These are phyloP conservation scores for Hanseniaspora jakobsenii DNA, from an alignment of 805 yeast species.

Conservation along the genomic window DNA sequence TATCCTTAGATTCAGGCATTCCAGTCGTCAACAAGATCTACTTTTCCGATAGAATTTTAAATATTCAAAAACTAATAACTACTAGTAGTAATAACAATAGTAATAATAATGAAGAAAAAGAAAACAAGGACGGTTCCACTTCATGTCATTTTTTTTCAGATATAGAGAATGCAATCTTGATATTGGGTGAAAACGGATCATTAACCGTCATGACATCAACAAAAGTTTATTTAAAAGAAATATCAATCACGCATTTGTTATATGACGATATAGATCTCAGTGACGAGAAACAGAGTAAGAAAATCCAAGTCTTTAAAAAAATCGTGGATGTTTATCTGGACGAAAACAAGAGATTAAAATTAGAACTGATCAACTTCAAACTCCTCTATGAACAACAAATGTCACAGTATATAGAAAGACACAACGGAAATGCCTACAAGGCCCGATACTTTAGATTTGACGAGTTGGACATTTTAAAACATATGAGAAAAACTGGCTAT, in stretches of 20 bases:
- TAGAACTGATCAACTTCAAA: background rate
- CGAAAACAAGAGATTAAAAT: background rate
- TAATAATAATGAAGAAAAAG: too few relatives aligned
- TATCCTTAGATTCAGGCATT: conserved; percentile 27
- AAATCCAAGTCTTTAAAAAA: conserved; percentile 24
- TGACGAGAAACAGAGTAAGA: conserved; percentile 21
- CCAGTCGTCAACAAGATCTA: conserved; percentile 32
- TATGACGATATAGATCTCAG: conserved; percentile 16
- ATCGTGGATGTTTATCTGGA: conserved; percentile 18
- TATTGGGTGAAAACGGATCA: conserved; percentile 49
- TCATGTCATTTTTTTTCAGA: too few relatives aligned
- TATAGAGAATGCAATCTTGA: too few relatives aligned
- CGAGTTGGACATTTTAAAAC: background rate
- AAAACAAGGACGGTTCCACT: too few relatives aligned
- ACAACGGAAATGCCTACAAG: background rate
- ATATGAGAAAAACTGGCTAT: conserved; percentile 1
- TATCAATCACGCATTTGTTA: conserved; percentile 25
- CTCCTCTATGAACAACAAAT: background rate
- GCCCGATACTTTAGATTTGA: conserved; percentile 2
- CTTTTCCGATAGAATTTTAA: conserved; percentile 39
- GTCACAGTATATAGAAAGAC: background rate
- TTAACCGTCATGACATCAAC: conserved; percentile 27
- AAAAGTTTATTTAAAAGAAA: conserved; percentile 20
- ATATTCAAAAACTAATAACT: conserved; percentile 21
- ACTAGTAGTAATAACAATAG: conserved; percentile 34